These are phyloP conservation scores for Aspergillus jensenii DNA, from an alignment of 2,329 filamentous ascomycete genomes.

Conservation along the genomic window DNA sequence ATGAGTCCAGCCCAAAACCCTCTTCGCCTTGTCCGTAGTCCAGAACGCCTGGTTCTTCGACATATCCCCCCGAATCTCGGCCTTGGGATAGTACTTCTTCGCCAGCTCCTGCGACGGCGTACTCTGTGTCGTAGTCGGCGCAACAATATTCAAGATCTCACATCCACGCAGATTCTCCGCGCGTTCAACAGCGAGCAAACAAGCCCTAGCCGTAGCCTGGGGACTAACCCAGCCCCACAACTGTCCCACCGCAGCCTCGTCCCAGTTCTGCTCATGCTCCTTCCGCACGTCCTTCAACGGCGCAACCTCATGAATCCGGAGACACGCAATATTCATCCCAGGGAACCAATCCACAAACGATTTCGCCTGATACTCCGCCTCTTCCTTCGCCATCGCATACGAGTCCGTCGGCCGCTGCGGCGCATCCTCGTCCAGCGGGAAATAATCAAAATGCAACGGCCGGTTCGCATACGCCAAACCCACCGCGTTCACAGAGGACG, in stretches of 20 bases:
- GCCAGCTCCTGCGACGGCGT: constrained; percentile 23
- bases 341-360: constrained; percentile 39
- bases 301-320: constrained; percentile 41
- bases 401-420: constrained; percentile 34
- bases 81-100: constrained; percentile 25
- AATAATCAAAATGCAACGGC: constrained; percentile 36
- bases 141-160: constrained; percentile 38
- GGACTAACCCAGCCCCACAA: constrained; percentile 41
- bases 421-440: constrained; percentile 39
- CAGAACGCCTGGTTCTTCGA: constrained; percentile 25
- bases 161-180: constrained; percentile 32
- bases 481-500: constrained; percentile 40
- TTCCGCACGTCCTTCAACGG: constrained; percentile 28
- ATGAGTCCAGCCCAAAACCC: constrained; percentile 28
- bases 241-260: constrained; percentile 34
- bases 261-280: constrained; percentile 36
- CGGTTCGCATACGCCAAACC: constrained; percentile 39
- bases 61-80: constrained; percentile 24
- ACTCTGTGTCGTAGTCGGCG: constrained; percentile 30
- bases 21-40: constrained; percentile 13
- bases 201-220: constrained; percentile 36
- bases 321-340: constrained; percentile 38
- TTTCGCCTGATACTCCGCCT: constrained; percentile 35
- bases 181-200: constrained; percentile 34
- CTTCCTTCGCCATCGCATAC: constrained; percentile 39